Evolutionary conservation across 805 yeast genomes (phyloP).

Genomic region (Hanseniaspora taiwanica): DNA sequence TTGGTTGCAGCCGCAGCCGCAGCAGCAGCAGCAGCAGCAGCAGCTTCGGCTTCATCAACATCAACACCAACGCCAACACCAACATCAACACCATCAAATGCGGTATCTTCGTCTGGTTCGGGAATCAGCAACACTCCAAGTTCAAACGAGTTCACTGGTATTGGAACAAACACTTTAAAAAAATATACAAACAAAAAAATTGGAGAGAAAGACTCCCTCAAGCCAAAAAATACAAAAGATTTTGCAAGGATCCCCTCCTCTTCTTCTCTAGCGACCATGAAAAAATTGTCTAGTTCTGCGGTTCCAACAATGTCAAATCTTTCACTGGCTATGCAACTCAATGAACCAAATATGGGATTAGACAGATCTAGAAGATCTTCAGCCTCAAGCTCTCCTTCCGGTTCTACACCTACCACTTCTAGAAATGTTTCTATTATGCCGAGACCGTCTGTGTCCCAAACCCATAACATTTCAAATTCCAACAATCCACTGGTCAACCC

Average conservation of each 20-base stretch:
- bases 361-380: slow-evolving; percentile 19
- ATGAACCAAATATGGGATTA: not conserved
- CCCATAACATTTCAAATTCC: too few species aligned
- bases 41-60: not conserved
- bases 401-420: slow-evolving; percentile 19
- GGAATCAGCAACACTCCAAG: not conserved
- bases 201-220: slow-evolving; percentile 1
- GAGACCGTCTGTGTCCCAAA: too few species aligned
- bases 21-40: slow-evolving; percentile 1
- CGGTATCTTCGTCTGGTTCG: not conserved
- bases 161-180: slow-evolving; percentile 8
- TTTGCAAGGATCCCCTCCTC: slow-evolving; percentile 4
- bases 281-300: not conserved
- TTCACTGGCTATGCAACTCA: too few species aligned
- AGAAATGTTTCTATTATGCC: slow-evolving; percentile 24
- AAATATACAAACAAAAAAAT: slow-evolving; percentile 2
- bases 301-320: slow-evolving; percentile 1
- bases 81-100: not conserved
- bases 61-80: not conserved
- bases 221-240: not conserved
- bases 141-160: slow-evolving; percentile 5
- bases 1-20: slow-evolving; percentile 17
- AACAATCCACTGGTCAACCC: not conserved
- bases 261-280: slow-evolving; percentile 5
- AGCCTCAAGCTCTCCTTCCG: slow-evolving; percentile 19